Percentiles rank a stretch among this genome's conserved stretches.
Conservation (phyloP, 2,329 filamentous ascomycete genomes). For the Fusarium sp. region DNA sequence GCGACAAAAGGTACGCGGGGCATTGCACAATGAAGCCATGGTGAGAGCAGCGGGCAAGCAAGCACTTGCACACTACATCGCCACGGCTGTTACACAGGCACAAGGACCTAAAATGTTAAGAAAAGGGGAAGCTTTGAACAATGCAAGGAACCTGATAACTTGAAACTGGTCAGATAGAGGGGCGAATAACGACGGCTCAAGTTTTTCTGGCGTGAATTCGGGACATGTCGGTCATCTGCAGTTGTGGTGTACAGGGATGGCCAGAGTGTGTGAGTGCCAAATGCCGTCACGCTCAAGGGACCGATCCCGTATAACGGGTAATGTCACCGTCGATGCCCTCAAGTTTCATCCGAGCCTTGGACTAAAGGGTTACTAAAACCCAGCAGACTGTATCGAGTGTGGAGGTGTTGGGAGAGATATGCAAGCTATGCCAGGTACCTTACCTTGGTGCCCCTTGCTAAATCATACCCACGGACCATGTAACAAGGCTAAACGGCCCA, state of each 20-base stretch:
- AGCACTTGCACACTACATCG: constrained; percentile 46
- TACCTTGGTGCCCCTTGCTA: constrained; percentile 38
- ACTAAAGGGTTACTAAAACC: constrained; percentile 40
- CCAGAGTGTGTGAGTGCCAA: constrained; percentile 34
- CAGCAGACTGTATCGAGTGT: constrained; percentile 38
- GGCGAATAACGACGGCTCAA: constrained; percentile 19
- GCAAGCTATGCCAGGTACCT: constrained; percentile 39
- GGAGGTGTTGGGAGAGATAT: constrained; percentile 33
- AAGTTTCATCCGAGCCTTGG: constrained; percentile 25
- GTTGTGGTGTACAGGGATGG: constrained; percentile 36
- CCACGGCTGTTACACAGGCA: constrained; percentile 39
- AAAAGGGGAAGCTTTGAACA: constrained; percentile 3
- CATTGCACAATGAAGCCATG: constrained; percentile 69
- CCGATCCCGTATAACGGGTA: constrained; percentile 17
- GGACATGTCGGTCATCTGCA: constrained; percentile 43
- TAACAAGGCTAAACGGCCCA: constrained; percentile 22
- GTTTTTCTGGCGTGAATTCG: constrained; percentile 44
- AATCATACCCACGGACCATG: constrained; percentile 37
- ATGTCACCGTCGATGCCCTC: constrained; percentile 24
- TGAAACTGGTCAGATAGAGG: constrained; percentile 27
- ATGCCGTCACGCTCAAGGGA: constrained; percentile 44
- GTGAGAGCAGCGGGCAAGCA: constrained; percentile 52
- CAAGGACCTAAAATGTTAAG: constrained; percentile 16
- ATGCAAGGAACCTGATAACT: constrained; percentile 11
- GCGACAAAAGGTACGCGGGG: constrained; percentile 58